A percentile compares a stretch with the other conserved stretches of the same genome.
Conservation (phyloP, 2,329 filamentous ascomycete species). For the Achaetomium macrosporum region DNA sequence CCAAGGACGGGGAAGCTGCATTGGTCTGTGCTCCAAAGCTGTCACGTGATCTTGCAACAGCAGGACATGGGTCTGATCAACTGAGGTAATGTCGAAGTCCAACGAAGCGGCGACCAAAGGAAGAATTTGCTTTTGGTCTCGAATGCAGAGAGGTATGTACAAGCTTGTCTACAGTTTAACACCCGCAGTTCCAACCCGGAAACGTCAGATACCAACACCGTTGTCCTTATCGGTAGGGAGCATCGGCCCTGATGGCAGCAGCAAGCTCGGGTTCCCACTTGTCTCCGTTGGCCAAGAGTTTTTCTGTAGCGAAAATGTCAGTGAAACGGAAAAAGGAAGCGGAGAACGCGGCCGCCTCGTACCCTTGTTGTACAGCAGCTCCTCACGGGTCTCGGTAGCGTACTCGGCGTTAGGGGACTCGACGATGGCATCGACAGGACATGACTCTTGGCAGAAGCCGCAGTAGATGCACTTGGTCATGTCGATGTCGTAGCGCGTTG, state of each 20-base stretch:
- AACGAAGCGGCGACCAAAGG: background rate
- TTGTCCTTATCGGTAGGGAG: constrained; percentile 71
- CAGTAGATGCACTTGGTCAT: constrained; percentile 99
- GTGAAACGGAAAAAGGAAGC: constrained; percentile 1
- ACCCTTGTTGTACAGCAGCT: constrained; percentile 94
- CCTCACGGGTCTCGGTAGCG: constrained; percentile 69
- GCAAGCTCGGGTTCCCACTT: constrained; percentile 98
- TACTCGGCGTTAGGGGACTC: constrained; percentile 60
- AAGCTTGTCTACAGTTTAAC: constrained; percentile 15
- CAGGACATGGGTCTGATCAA: too few species aligned
- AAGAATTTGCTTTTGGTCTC: background rate
- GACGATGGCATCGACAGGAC: constrained; percentile 88
- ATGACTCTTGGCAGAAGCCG: constrained; percentile 98
- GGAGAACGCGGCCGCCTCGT: constrained; percentile 19
- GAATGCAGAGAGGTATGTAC: constrained; percentile 12
- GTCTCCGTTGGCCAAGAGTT: constrained; percentile 81
- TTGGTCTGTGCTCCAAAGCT: too few species aligned
- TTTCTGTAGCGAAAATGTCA: constrained; percentile 48
- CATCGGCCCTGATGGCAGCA: constrained; percentile 84
- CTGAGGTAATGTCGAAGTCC: too few species aligned
- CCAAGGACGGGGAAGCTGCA: background rate
- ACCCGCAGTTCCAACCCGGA: background rate
- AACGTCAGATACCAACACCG: background rate
- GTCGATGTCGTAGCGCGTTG: constrained; percentile 97
- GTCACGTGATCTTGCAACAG: too few species aligned